Evolutionary conservation across 108 stramenopile species (phyloP), one percentile per base, ranked within the genome.

Genomic region (Cyclotella atomus): DNA sequence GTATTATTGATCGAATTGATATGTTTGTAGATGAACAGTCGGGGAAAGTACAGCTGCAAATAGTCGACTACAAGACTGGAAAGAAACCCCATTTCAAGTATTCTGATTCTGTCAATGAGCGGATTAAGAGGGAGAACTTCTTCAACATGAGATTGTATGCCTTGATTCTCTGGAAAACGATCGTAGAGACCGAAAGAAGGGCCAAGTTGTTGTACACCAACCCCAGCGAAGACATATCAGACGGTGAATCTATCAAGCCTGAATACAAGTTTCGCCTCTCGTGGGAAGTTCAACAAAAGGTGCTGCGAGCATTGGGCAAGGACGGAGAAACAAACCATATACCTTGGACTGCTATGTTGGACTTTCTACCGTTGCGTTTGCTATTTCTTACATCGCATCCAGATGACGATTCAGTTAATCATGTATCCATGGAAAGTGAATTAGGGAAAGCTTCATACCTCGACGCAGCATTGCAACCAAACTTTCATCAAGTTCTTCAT

Each of bases 61-160:
- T 96, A 32, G 77, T 89, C 12, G 95, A 96, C 68, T 94, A 96
- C 85, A 96, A 96, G 61, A 90, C 95, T 9, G 95, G 95, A 19
- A 96, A 96, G 74, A 87, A 90, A 24, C 95, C 95, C 12, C 46
- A 84, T 56, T 83, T 96, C 46, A 93, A 96, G 61, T 96, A 96
- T 73, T 84, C 88, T 2, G 68, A 78, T 0, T 41, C 68, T 20
- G 83, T 88, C 47, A 93, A 96, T 82, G 83, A 91, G 27, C 63
- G 82, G 14, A 95, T 95, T 67, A 78, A 76, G 4, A 49, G 88
- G 6, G 89, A 96, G 68, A 66, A 84, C 3, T 92, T 96, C 75
- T 92, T 81, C 66, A 93, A 96, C 76, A 82, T 96, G 62, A 91
- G 92, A 75, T 76, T 96, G 1, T 96, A 96, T 64, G 93, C 91